Base-by-base conservation (phyloP, 106 monocot genomes). In the Ottelia alismoides region DNA sequence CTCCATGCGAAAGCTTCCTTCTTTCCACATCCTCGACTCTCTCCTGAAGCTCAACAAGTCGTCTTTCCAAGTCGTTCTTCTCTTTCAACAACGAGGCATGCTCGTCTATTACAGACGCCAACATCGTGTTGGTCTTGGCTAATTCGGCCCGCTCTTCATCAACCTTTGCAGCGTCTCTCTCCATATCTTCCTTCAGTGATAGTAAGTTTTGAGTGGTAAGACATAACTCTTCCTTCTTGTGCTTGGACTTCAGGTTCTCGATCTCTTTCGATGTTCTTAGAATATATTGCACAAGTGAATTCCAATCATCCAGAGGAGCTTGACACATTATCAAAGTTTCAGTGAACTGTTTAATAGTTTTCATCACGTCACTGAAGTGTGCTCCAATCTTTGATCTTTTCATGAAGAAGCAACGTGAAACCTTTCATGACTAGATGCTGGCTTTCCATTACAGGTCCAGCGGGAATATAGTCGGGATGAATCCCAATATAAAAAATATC, bases 261-360 rank as follows among this genome's bases (percentile, higher is more conserved):
- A 49, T 49, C n/a, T 20, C 12, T 19, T 49, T 49, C 2, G 19
- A 5, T 19, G n/a, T n/a, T 49, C 20, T 5, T n/a, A 49, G n/a
- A 9, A 49, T n/a, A 49, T 49, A 19, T n/a, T 49, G 48, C 20
- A 20, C 48, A 3, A 49, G n/a, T 2, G 18, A 11, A n/a, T 49
- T 49, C 48, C 48, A 49, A 49, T 49, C 48, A 11, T 49, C 48
- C n/a, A 49, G 20, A 49, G 48, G n/a, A 11, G 48, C 20, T 5
- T 19, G 12, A 2, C 9, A 19, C 48, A 49, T 49, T 49, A 49
- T n/a, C 19, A 49, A 49, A 9, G 48, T 49, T 19, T 5, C 48
- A 19, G 48, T 49, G 48, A 49, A 49, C 3, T 19, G 9, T 20
- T 19, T 49, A 3, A 49, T 19, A 20, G 3, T 11, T 14, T 49